Percentiles rank a stretch among this genome's conserved stretches.
Conservation (phyloP, 495 filamentous ascomycete species). For the Penicillium pulvis region DNA sequence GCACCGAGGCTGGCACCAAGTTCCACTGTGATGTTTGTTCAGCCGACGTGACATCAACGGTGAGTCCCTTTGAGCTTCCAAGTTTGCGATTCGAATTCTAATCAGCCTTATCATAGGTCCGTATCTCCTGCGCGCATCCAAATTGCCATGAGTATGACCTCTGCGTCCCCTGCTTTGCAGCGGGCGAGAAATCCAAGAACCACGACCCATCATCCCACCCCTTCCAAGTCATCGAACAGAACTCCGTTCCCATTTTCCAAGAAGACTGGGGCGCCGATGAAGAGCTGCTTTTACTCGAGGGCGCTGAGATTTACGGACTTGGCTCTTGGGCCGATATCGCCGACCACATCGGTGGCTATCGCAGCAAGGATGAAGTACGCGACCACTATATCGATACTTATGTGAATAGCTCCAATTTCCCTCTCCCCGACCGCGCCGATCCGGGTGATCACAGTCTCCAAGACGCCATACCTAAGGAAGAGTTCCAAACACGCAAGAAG, state of each 20-base stretch:
- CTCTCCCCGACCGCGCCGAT: slow-evolving; percentile 79
- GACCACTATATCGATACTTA: slow-evolving; percentile 92
- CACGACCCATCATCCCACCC: slow-evolving; percentile 85
- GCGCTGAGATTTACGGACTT: slow-evolving; percentile 95
- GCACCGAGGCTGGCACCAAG: slow-evolving; percentile 89
- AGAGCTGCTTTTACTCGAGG: slow-evolving; percentile 88
- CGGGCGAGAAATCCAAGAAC: slow-evolving; percentile 70
- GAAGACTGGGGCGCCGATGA: slow-evolving; percentile 97
- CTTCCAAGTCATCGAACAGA: slow-evolving; percentile 94
- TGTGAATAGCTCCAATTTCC: slow-evolving; percentile 78
- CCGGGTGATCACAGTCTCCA: slow-evolving; percentile 76
- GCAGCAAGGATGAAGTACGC: slow-evolving; percentile 90
- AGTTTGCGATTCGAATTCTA: slow-evolving; percentile 1
- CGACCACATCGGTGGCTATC: slow-evolving; percentile 94
- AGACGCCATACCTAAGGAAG: slow-evolving; percentile 79
- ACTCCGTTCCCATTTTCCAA: slow-evolving; percentile 94
- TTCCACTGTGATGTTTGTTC: slow-evolving; percentile 97
- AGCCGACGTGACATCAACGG: slow-evolving; percentile 91
- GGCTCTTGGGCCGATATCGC: slow-evolving; percentile 98
- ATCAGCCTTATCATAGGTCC: slow-evolving; percentile 60
- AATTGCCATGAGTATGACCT: slow-evolving; percentile 93
- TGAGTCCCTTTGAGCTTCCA: slow-evolving; percentile 42
- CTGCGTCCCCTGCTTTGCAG: slow-evolving; percentile 92
- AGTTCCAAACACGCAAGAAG: slow-evolving; percentile 94
- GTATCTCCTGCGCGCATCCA: slow-evolving; percentile 84